These are phyloP conservation scores for Schizosaccharomyces japonicus DNA, from an alignment of 805 yeast genomes.

Conservation along the genomic window DNA sequence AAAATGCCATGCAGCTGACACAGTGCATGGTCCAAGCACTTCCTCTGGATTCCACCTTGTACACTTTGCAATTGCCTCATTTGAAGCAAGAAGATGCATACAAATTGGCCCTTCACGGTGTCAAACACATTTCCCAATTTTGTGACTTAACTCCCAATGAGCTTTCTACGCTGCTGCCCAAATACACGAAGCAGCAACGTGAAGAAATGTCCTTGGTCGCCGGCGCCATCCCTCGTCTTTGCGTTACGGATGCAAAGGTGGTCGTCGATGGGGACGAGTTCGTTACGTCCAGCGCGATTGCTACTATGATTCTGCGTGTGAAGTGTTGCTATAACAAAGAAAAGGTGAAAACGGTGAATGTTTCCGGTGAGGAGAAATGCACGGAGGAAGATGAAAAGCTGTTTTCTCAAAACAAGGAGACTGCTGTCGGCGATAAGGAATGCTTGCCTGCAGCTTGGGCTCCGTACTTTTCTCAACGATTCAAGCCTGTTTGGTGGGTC, in stretches of 20 bases:
- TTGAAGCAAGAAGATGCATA: conserved; percentile 25
- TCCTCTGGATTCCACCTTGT: conserved; percentile 5
- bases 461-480: conserved; percentile 48
- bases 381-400: background rate
- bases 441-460: conserved; percentile 39
- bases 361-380: background rate
- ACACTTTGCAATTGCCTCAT: conserved; percentile 48
- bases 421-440: conserved; percentile 15
- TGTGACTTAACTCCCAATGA: conserved; percentile 4
- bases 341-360: background rate
- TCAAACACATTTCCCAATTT: conserved; percentile 5
- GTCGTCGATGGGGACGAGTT: conserved; percentile 67
- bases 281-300: conserved; percentile 40
- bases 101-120: background rate
- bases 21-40: conserved; percentile 10
- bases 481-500: conserved; percentile 36
- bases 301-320: conserved; percentile 36
- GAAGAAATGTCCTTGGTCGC: conserved; percentile 8
- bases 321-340: conserved; percentile 12
- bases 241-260: conserved; percentile 9
- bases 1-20: conserved; percentile 6
- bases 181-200: conserved; percentile 8
- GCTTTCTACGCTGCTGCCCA: conserved; percentile 16
- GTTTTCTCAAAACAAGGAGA: conserved; percentile 9
- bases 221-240: conserved; percentile 8